Evolutionary conservation across 306 rosid genomes (phyloP).

Genomic region (Argentina anserina): DNA sequence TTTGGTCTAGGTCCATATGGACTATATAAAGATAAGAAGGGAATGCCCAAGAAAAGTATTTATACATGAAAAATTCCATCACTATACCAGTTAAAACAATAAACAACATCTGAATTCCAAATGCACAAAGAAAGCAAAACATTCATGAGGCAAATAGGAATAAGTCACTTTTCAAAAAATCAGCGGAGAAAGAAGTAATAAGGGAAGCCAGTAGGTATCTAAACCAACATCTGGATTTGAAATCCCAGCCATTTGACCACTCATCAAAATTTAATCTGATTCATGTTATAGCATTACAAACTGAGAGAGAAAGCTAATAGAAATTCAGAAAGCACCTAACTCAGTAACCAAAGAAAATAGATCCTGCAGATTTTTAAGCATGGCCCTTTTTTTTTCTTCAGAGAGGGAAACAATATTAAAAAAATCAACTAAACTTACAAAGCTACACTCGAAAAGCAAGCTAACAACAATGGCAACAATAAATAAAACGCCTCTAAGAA

Average conservation of each 20-base stretch:
- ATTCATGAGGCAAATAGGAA: too few relatives aligned
- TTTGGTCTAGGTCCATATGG: not conserved
- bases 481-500: not conserved
- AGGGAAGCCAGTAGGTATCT: not conserved
- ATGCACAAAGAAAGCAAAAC: not conserved
- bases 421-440: not conserved
- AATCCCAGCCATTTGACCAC: not conserved
- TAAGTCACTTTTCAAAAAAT: not conserved
- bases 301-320: not conserved
- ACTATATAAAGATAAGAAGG: not conserved
- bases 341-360: not conserved
- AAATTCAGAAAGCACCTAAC: not conserved
- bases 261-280: not conserved
- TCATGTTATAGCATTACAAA: not conserved
- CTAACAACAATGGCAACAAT: not conserved
- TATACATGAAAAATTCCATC: not conserved
- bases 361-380: not conserved
- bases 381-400: not conserved
- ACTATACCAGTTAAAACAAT: not conserved
- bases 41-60: not conserved
- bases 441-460: not conserved
- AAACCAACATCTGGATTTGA: not conserved
- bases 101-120: not conserved
- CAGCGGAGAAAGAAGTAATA: not conserved
- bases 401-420: not conserved